Conservation (phyloP, 192 early-diverging fungal species). For the Backusella circina region DNA sequence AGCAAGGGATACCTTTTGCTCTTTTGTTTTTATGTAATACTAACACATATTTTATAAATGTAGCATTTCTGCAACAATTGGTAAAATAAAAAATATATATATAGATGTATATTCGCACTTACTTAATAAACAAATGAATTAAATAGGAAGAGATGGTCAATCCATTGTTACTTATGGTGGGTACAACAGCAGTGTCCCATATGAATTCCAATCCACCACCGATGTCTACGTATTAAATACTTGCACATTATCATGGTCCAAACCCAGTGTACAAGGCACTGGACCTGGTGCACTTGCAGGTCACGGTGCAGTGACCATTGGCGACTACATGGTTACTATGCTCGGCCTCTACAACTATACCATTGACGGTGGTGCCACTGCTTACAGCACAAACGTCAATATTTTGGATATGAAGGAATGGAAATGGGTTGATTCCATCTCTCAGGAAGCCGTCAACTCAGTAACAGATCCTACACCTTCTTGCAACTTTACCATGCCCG, state of each 20-base stretch:
- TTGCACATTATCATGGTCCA: slow-evolving; percentile 17
- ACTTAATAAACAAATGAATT: not conserved
- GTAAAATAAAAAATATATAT: slow-evolving; percentile 1
- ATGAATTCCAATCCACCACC: not conserved
- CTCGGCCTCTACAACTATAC: slow-evolving; percentile 5
- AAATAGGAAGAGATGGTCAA: slow-evolving; percentile 16
- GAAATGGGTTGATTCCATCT: slow-evolving; percentile 12
- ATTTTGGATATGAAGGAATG: slow-evolving; percentile 18
- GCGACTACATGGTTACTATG: slow-evolving; percentile 24
- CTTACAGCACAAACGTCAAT: not conserved
- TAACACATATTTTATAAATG: not conserved
- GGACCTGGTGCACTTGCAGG: not conserved
- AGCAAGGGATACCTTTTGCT: too few species aligned
- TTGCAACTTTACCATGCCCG: not conserved
- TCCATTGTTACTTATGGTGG: slow-evolving; percentile 22
- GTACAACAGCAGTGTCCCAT: not conserved
- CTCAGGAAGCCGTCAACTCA: not conserved
- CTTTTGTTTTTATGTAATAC: too few species aligned
- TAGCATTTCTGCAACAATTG: slow-evolving; percentile 11
- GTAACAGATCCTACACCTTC: not conserved
- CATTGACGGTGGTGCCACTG: not conserved
- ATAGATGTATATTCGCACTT: not conserved
- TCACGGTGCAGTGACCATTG: slow-evolving; percentile 6
- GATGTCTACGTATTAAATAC: slow-evolving; percentile 21
- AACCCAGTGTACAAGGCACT: not conserved